Evolutionary conservation across 169 alveolate species (phyloP).

Genomic region (Babesia ovata): DNA sequence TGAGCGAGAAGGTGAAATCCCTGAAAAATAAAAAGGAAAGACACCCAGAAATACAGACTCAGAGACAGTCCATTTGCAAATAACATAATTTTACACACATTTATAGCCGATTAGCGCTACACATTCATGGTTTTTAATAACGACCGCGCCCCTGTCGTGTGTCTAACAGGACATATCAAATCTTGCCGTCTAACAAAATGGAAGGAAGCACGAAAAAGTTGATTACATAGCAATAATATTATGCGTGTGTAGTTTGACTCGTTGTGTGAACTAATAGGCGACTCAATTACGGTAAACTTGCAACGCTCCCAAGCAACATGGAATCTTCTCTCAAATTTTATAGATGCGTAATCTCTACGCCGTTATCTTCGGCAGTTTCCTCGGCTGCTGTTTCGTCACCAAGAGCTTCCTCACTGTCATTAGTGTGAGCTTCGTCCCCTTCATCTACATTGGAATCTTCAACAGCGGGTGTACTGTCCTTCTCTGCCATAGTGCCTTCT

Average conservation of each 20-base stretch:
- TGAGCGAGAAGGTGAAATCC: too few relatives aligned
- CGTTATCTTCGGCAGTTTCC: not conserved
- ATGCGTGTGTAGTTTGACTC: too few relatives aligned
- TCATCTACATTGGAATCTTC: not conserved
- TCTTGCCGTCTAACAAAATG: too few relatives aligned
- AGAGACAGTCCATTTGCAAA: not conserved
- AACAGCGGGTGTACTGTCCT: too few relatives aligned
- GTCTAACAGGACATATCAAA: too few relatives aligned
- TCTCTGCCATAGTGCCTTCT: too few relatives aligned
- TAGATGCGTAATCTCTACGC: constrained; percentile 1
- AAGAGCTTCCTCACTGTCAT: constrained; percentile 7
- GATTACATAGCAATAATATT: too few relatives aligned
- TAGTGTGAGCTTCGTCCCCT: not conserved
- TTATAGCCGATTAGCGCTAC: not conserved
- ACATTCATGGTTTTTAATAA: not conserved
- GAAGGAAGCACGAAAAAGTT: too few relatives aligned
- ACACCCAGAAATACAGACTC: not conserved
- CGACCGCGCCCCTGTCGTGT: too few relatives aligned
- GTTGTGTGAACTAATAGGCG: too few relatives aligned
- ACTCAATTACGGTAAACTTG: not conserved
- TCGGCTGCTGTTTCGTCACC: constrained; percentile 13
- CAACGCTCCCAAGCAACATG: not conserved
- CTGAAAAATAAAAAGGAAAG: too few relatives aligned
- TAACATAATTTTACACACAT: not conserved
- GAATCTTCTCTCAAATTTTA: not conserved